Conservation (phyloP, 441 rosid species). For the Populus tomentosa region DNA sequence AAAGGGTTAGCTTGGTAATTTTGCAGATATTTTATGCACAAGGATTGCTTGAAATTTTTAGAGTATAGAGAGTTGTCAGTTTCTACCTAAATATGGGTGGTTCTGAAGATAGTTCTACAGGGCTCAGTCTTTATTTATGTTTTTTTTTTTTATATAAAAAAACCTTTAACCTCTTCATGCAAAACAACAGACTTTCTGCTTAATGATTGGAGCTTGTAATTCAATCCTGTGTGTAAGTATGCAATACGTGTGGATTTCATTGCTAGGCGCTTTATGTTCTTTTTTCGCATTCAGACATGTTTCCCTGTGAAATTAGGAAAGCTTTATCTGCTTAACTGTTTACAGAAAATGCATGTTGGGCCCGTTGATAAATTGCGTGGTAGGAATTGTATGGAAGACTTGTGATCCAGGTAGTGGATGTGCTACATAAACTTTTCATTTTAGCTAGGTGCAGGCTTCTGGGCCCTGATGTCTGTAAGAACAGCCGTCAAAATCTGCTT, state of each 20-base stretch:
- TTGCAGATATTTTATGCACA: slow-evolving; percentile 2
- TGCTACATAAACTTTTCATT: slow-evolving; percentile 7
- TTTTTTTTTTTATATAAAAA: neutral
- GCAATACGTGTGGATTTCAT: neutral
- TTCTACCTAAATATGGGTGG: neutral
- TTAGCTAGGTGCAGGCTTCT: slow-evolving; percentile 23
- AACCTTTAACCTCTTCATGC: neutral
- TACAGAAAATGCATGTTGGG: neutral
- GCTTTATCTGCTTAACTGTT: slow-evolving; percentile 3
- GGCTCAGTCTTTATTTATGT: neutral
- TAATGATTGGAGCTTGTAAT: neutral
- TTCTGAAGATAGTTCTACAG: neutral
- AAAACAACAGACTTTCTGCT: neutral
- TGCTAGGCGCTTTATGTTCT: neutral
- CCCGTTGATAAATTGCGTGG: slow-evolving; percentile 9
- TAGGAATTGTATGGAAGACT: slow-evolving; percentile 9
- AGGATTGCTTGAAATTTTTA: slow-evolving; percentile 3
- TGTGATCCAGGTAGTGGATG: slow-evolving; percentile 9
- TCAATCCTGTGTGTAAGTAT: neutral
- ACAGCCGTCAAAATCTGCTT: slow-evolving; percentile 15
- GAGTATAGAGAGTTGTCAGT: slow-evolving; percentile 5
- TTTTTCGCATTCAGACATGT: neutral
- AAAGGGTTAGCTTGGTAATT: neutral
- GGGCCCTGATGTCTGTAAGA: slow-evolving; percentile 35
- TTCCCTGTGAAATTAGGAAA: slow-evolving; percentile 3